phyloP scores from a whole-genome alignment of 176 grass and related monocot species.

The Alopecurus myosuroides region DNA sequence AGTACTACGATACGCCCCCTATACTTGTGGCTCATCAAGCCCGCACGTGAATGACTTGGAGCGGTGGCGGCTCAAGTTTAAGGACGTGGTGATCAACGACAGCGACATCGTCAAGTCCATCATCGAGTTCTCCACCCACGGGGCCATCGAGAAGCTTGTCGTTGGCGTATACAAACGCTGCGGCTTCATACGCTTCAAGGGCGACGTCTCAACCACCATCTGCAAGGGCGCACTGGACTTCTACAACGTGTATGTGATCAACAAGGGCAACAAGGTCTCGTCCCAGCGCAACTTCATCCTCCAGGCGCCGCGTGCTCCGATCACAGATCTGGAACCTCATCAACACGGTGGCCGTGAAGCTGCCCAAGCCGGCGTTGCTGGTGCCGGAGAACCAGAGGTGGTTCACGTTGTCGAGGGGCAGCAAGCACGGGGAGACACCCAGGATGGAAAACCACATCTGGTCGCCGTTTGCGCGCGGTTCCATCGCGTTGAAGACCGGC shows the following conservation, averaged over 20 bases:
- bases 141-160: constrained; percentile 71
- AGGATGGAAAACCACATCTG: constrained; percentile 38
- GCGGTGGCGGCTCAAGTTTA: too few relatives aligned
- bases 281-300: constrained; percentile 47
- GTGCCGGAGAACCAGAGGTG: constrained; percentile 14
- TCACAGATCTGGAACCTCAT: constrained; percentile 32
- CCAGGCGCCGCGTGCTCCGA: constrained; percentile 46
- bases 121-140: constrained; percentile 50
- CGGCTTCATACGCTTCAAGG: constrained; percentile 76
- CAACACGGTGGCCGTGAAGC: not conserved
- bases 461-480: constrained; percentile 59
- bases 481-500: too few relatives aligned
- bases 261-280: constrained; percentile 75
- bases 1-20: too few relatives aligned
- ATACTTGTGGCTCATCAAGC: too few relatives aligned
- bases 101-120: constrained; percentile 62
- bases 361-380: not conserved
- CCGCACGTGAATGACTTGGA: too few relatives aligned
- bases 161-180: constrained; percentile 48
- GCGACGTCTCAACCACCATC: constrained; percentile 56
- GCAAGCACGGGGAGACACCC: constrained; percentile 19
- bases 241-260: constrained; percentile 70
- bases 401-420: constrained; percentile 29
- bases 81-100: constrained; percentile 80
- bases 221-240: constrained; percentile 75